These are phyloP conservation scores for Backusella sp. DNA, from an alignment of 192 early-diverging fungal genomes.

Conservation along the genomic window DNA sequence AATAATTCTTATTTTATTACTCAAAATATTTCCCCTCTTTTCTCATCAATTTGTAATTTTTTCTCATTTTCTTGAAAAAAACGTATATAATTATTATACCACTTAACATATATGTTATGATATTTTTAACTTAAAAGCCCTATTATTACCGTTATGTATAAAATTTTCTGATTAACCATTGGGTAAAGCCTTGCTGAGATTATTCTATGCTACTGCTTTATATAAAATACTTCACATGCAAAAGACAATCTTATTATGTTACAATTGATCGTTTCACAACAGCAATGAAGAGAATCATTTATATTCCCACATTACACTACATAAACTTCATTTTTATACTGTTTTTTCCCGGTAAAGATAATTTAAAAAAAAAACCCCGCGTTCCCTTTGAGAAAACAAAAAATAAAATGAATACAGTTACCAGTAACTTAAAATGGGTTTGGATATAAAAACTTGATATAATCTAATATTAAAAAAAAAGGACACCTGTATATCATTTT, in stretches of 20 bases:
- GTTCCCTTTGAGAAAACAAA: neutral
- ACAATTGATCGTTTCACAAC: conserved; percentile 5
- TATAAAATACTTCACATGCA: neutral
- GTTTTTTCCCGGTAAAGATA: neutral
- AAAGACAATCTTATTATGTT: neutral
- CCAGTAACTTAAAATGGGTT: too few species aligned
- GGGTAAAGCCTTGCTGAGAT: neutral
- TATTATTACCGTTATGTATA: neutral
- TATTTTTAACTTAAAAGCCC: conserved; percentile 1
- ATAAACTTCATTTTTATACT: neutral
- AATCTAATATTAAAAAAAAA: neutral
- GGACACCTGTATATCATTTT: neutral
- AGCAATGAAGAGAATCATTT: neutral
- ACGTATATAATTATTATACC: neutral
- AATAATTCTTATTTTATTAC: too few species aligned
- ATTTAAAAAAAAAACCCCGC: neutral
- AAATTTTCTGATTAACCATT: neutral
- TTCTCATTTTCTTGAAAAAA: too few species aligned
- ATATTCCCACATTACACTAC: neutral
- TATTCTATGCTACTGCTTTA: neutral
- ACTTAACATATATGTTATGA: neutral
- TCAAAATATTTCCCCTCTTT: too few species aligned
- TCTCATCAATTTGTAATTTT: too few species aligned
- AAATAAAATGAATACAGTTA: neutral
- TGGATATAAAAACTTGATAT: neutral